Evolutionary conservation across 2,329 filamentous ascomycete genomes (phyloP), one percentile per base, ranked within the genome.

Genomic region (Diaporthe ampelina): DNA sequence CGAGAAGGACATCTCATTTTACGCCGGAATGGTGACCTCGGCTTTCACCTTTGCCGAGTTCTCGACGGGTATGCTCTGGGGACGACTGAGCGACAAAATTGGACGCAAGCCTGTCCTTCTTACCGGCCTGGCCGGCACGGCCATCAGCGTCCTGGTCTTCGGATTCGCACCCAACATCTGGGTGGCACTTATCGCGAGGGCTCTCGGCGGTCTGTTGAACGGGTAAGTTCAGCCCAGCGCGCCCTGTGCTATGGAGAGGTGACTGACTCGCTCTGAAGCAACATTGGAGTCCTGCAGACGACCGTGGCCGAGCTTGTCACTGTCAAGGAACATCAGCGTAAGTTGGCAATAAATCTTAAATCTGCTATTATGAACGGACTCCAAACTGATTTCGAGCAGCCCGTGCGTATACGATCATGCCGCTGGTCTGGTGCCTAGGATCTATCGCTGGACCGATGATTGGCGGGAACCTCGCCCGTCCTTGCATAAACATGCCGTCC

Each of bases 21-120:
- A 98, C 83, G 95, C 95, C 35, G 96, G 97, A 80, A 94, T 98
- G 91, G 95, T 98, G 76, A 98, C 96, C 0, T 98, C 96, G 4
- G 93, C 96, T 10, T 99, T 98, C 81, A 97, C 97, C 13, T 94
- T 98, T 80, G 95, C 96, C 75, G 97, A 99, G 82, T 98, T 98
- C 86, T 92, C 94, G 11, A 96, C 95, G 0, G 95, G 96, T 58
- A 91, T 98, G 78, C 89, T 98, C 80, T 99, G 97, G 97, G 97
- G 97, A 70, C 91, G 94, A 72, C 87, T 98, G 78, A 98, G 96
- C 82, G 97, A 99, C 85, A 93, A 90, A 79, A 91, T 98, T 81
- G 97, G 97, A 73, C 92, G 97, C 77, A 98, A 98, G 84, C 96
- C 95, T 21, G 94, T 98, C 35, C 89, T 99, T 10, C 88, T 98